Base-by-base conservation (phyloP, 2,329 filamentous ascomycete genomes). In the Botrytis hyacinthi region DNA sequence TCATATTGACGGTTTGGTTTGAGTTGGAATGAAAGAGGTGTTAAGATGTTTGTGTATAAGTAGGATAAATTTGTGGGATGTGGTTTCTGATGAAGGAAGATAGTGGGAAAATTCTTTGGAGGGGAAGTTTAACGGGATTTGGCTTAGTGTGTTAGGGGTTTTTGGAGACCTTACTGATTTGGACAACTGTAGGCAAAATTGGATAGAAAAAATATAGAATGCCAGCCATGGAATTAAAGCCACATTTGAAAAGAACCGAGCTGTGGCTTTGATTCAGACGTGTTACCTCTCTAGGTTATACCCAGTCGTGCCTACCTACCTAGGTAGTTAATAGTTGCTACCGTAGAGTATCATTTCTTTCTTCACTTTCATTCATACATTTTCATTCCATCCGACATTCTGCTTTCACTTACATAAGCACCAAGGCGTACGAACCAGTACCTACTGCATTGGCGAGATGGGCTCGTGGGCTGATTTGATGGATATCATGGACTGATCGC, bases 1-100 rank as follows among this genome's bases (percentile, higher is more conserved):
- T 87, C 87, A 88, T 88, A 76, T 80, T 85, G 81, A 78, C 80
- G 79, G 76, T 46, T 60, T 44, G 67, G 40, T 42, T 60, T n/a
- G 26, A 44, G 42, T 20, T 70, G 22, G 59, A 29, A 59, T 54
- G 57, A 20, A 16, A 54, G n/a, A 69, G 35, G 32, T 54, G 51
- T 35, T 37, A 14, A 37, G 48, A 40, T 69, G 46, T 54, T 20
- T 54, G 35, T 40, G n/a, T 69, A 54, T 57, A 57, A 7, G 35
- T 59, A 40, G 16, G 65, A 68, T 54, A 59, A 44, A n/a, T 62
- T 62, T 42, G 60, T 62, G 60, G 60, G 60, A 62, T 62, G 32
- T 62, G 35, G 60, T 62, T 62, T 62, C 60, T 62, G 60, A 62
- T 62, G 60, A 62, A 40, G 60, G 60, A 42, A 62, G 60, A 62